Percentiles rank a stretch among this genome's conserved stretches.
Evolutionary conservation across 2,329 filamentous ascomycete genomes (phyloP).

Genomic region (Penicillium occitanis): DNA sequence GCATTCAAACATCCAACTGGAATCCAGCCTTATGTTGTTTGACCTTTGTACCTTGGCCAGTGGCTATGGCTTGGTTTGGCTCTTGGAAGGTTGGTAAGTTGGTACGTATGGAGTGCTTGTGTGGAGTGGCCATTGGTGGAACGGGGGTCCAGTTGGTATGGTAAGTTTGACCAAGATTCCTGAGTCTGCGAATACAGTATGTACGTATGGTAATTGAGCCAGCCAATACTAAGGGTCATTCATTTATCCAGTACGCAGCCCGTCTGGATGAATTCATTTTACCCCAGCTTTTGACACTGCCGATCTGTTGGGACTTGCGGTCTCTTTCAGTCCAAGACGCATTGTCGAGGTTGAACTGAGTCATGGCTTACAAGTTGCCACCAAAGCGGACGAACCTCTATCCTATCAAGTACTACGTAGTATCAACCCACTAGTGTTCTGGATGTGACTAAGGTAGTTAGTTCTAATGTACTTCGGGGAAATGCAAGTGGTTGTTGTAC

Average conservation of each 20-base stretch:
- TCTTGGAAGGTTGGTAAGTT: not conserved
- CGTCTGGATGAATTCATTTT: slow-evolving; percentile 1
- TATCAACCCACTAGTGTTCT: not conserved
- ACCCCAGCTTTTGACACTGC: not conserved
- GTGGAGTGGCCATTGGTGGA: not conserved
- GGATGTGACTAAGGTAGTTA: not conserved
- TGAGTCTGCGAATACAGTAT: not conserved
- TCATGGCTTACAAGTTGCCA: not conserved
- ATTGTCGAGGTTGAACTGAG: not conserved
- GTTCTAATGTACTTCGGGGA: not conserved
- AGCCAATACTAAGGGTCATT: not conserved
- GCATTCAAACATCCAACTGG: not conserved
- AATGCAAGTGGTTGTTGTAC: not conserved
- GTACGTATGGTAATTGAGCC: not conserved
- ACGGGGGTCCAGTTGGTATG: not conserved
- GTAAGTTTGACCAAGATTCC: not conserved
- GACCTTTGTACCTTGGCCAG: not conserved
- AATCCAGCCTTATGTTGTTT: not conserved
- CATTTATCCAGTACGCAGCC: not conserved
- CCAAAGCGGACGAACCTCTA: not conserved
- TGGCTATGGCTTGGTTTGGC: not conserved
- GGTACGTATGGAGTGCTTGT: not conserved
- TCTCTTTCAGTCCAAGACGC: not conserved
- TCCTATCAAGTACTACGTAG: not conserved
- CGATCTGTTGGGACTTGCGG: not conserved